Evolutionary conservation across 2,329 filamentous ascomycete species (phyloP).

Genomic region (Fusarium lyarnte): DNA sequence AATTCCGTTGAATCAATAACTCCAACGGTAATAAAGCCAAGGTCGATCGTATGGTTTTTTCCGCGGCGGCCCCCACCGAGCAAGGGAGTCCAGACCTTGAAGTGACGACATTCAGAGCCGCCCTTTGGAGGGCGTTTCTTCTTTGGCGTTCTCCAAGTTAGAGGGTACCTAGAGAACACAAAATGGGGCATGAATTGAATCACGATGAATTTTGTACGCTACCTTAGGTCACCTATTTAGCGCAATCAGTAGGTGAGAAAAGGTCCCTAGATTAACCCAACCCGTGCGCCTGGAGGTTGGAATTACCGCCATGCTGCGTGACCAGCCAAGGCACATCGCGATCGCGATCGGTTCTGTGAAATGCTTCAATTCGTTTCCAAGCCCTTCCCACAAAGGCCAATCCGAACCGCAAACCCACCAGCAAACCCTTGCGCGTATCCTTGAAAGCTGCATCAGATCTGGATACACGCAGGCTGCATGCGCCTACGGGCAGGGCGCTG

Average conservation of each 20-base stretch:
- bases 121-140: background rate
- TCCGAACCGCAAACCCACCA: background rate
- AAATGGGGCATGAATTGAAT: constrained; percentile 1
- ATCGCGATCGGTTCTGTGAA: constrained; percentile 9
- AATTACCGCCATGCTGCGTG: constrained; percentile 25
- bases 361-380: constrained; percentile 7
- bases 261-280: background rate
- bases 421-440: constrained; percentile 10
- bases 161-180: background rate
- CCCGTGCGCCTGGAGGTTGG: constrained; percentile 23
- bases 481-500: constrained; percentile 10
- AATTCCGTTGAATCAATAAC: constrained; percentile 6
- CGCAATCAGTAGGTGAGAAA: constrained; percentile 1
- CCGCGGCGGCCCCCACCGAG: constrained; percentile 12
- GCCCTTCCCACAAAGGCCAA: background rate
- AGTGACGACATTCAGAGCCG: constrained; percentile 21
- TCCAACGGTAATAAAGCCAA: constrained; percentile 5
- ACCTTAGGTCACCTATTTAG: constrained; percentile 13
- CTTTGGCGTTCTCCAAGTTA: background rate
- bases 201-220: background rate
- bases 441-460: constrained; percentile 20
- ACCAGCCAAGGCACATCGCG: constrained; percentile 14
- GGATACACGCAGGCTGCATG: constrained; percentile 12
- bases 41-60: constrained; percentile 21
- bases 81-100: background rate